Conservation (phyloP, 2,329 filamentous ascomycete species). For the Botryotinia narcissicola region DNA sequence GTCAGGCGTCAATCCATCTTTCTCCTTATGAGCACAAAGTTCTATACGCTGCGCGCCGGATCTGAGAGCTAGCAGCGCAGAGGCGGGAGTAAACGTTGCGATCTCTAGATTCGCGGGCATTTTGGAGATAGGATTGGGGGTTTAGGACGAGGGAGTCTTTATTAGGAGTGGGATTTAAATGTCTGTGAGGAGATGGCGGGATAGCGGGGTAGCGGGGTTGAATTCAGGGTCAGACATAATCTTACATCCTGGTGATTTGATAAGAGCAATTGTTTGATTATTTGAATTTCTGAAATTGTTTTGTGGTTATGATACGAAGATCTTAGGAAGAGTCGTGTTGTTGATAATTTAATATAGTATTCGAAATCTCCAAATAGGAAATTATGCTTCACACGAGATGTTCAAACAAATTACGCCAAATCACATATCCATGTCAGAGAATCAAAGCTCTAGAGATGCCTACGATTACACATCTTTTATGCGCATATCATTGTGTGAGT, state of each 20-base stretch:
- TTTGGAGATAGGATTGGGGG: not conserved
- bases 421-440: not conserved
- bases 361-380: fast-evolving
- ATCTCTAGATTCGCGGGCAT: constrained; percentile 43
- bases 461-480: not conserved
- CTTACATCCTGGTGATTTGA: not conserved
- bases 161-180: no score
- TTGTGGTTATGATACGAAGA: not conserved
- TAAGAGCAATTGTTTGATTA: not conserved
- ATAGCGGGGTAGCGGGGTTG: not conserved
- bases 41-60: constrained; percentile 51
- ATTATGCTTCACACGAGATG: no score
- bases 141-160: not conserved
- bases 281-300: not conserved
- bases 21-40: constrained; percentile 44
- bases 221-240: not conserved
- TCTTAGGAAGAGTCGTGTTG: not conserved
- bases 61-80: constrained; percentile 43
- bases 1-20: constrained; percentile 44
- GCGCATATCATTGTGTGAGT: not conserved
- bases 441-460: not conserved
- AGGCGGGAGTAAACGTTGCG: constrained; percentile 47
- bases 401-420: not conserved
- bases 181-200: not conserved
- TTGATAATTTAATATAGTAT: fast-evolving